Evolutionary conservation across 345 rosid genomes (phyloP).

Genomic region (Dimocarpus longan): DNA sequence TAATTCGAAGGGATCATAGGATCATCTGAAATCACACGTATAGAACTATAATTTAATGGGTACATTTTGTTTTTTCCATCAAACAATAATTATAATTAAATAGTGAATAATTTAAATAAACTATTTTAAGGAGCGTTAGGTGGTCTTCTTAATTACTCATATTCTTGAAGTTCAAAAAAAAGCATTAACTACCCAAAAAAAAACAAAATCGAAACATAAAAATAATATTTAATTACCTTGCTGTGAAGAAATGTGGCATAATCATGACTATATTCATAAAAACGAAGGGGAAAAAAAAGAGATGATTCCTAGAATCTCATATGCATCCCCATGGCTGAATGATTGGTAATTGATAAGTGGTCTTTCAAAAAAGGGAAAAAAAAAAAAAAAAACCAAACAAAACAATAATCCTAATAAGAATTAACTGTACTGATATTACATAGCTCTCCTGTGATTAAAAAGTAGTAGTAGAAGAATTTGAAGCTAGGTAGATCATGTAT

Average conservation of each 20-base stretch:
- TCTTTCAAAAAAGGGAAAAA: conserved; percentile 9
- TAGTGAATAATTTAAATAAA: background rate
- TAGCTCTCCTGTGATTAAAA: background rate
- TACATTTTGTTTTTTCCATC: background rate
- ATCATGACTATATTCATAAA: conserved; percentile 24
- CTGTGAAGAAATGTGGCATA: conserved; percentile 16
- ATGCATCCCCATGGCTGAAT: conserved; percentile 22
- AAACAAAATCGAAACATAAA: background rate
- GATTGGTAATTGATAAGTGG: conserved; percentile 27
- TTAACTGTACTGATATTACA: conserved; percentile 32
- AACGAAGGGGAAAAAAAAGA: background rate
- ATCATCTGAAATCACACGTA: background rate
- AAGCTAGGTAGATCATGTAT: conserved; percentile 3
- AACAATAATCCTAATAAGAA: conserved; percentile 22
- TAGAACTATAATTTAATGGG: background rate
- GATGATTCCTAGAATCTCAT: conserved; percentile 6
- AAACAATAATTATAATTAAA: background rate
- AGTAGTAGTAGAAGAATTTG: background rate
- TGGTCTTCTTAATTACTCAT: conserved; percentile 8
- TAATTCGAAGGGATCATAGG: background rate
- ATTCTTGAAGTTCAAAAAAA: background rate
- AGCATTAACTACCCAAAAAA: background rate
- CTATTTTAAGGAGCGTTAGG: background rate
- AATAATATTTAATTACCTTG: background rate
- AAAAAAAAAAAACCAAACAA: background rate